Conservation (phyloP, 2,329 filamentous ascomycete genomes). For the Pseudocercospora ulei region DNA sequence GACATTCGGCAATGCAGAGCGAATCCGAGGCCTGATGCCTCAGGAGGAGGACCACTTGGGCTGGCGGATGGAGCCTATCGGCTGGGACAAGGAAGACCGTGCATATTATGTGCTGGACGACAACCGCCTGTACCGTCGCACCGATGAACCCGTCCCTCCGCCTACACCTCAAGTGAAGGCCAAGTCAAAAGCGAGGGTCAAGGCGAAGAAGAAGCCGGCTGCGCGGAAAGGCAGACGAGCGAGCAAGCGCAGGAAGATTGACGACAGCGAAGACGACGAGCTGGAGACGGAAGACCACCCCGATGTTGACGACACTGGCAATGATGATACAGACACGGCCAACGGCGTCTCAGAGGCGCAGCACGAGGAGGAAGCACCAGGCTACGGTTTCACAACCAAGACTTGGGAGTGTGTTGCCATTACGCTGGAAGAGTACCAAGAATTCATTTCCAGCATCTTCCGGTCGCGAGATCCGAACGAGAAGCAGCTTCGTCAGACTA, state of each 20-base stretch:
- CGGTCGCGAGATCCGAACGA: slow-evolving; percentile 78
- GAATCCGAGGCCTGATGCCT: slow-evolving; percentile 74
- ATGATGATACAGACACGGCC: slow-evolving; percentile 34
- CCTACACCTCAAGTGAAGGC: slow-evolving; percentile 46
- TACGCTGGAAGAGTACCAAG: slow-evolving; percentile 64
- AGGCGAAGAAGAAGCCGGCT: slow-evolving; percentile 47
- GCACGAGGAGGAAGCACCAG: slow-evolving; percentile 35
- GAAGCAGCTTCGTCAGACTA: slow-evolving; percentile 60
- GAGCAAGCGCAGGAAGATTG: slow-evolving; percentile 61
- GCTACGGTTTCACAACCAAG: slow-evolving; percentile 57
- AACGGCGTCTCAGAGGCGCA: slow-evolving; percentile 28
- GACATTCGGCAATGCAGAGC: slow-evolving; percentile 77
- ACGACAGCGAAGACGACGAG: slow-evolving; percentile 39
- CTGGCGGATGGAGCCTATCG: slow-evolving; percentile 64
- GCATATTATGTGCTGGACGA: slow-evolving; percentile 88
- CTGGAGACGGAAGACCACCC: slow-evolving; percentile 39
- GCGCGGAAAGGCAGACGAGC: slow-evolving; percentile 51
- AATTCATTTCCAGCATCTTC: slow-evolving; percentile 59
- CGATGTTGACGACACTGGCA: slow-evolving; percentile 36
- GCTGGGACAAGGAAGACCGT: slow-evolving; percentile 80
- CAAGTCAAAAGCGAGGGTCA: slow-evolving; percentile 47
- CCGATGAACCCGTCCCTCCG: slow-evolving; percentile 58
- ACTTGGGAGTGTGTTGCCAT: slow-evolving; percentile 89
- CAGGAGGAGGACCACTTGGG: slow-evolving; percentile 54
- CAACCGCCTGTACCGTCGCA: slow-evolving; percentile 79